These are phyloP conservation scores for Cyclotella distinguenda DNA, from an alignment of 108 stramenopile genomes.

Conservation along the genomic window DNA sequence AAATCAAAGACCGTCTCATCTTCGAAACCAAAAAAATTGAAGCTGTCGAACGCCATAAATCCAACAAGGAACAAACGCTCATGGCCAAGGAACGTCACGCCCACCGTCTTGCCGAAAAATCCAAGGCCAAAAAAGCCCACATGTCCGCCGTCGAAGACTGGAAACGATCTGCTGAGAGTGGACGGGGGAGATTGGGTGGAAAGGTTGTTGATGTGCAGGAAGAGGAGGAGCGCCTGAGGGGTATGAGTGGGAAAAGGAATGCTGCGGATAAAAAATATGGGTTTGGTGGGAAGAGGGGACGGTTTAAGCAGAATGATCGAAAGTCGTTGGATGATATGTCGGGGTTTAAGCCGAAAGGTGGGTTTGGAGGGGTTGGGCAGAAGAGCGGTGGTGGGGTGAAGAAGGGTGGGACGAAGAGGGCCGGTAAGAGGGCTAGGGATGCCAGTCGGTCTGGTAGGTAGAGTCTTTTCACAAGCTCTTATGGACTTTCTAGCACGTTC, in stretches of 20 bases:
- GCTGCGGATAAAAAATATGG: conserved; percentile 79
- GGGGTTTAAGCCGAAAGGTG: conserved; percentile 78
- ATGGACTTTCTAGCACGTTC: no score
- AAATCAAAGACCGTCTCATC: conserved; percentile 96
- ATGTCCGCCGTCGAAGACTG: conserved; percentile 86
- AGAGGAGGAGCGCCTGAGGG: conserved; percentile 51
- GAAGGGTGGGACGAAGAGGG: conserved; percentile 56
- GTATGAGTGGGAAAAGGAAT: conserved; percentile 58
- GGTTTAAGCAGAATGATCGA: conserved; percentile 87
- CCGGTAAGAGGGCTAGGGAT: conserved; percentile 84
- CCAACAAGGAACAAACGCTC: conserved; percentile 70
- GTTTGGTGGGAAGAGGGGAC: conserved; percentile 79
- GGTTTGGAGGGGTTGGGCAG: conserved; percentile 78
- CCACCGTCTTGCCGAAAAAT: conserved; percentile 87
- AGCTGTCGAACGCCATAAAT: conserved; percentile 91
- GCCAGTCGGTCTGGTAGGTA: conserved; percentile 37
- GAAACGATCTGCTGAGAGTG: conserved; percentile 69
- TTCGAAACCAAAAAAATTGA: conserved; percentile 98
- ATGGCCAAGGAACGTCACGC: conserved; percentile 82
- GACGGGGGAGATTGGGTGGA: conserved; percentile 49
- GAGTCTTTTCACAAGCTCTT: no score
- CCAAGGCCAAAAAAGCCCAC: conserved; percentile 84
- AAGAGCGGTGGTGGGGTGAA: conserved; percentile 42
- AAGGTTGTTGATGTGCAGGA: conserved; percentile 56
- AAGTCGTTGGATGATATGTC: conserved; percentile 78